phyloP scores from a whole-genome alignment of 2,329 filamentous ascomycete species.

The Mycosphaerella sp. region DNA sequence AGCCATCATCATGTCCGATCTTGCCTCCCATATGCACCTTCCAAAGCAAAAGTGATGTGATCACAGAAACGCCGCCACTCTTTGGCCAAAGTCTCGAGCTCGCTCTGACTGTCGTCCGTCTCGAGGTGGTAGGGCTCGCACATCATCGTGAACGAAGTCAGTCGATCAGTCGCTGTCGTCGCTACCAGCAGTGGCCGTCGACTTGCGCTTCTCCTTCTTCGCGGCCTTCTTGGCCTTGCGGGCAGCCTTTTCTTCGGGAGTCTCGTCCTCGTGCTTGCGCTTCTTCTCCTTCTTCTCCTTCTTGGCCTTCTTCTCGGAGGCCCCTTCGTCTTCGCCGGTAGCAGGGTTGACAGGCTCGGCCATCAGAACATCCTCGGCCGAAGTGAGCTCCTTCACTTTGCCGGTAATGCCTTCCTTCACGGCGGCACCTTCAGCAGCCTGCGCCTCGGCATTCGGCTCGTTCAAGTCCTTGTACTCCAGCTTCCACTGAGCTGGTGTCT shows the following conservation, averaged over 20 bases:
- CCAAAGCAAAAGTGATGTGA: conserved; percentile 4
- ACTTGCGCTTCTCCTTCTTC: conserved; percentile 58
- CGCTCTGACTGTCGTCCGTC: background rate
- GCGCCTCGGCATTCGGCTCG: conserved; percentile 38
- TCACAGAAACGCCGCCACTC: conserved; percentile 1
- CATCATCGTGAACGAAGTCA: background rate
- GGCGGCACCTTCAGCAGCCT: conserved; percentile 31
- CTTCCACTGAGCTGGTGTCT: conserved; percentile 90
- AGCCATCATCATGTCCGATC: conserved; percentile 2
- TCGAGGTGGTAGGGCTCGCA: background rate
- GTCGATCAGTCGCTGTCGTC: conserved; percentile 23
- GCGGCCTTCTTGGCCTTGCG: conserved; percentile 66
- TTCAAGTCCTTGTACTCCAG: conserved; percentile 86
- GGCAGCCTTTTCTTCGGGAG: conserved; percentile 43
- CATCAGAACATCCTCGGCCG: conserved; percentile 37
- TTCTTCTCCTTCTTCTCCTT: conserved; percentile 38
- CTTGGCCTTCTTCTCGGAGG: conserved; percentile 27
- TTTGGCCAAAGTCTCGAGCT: background rate
- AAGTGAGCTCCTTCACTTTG: conserved; percentile 36
- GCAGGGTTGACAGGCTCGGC: conserved; percentile 30
- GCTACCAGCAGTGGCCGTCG: conserved; percentile 25
- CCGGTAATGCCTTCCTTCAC: conserved; percentile 33
- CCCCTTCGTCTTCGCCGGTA: conserved; percentile 26
- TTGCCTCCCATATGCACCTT: conserved; percentile 5
- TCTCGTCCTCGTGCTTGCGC: conserved; percentile 44